Conservation (phyloP, 2,329 filamentous ascomycete species). For the Emergomyces africanus region DNA sequence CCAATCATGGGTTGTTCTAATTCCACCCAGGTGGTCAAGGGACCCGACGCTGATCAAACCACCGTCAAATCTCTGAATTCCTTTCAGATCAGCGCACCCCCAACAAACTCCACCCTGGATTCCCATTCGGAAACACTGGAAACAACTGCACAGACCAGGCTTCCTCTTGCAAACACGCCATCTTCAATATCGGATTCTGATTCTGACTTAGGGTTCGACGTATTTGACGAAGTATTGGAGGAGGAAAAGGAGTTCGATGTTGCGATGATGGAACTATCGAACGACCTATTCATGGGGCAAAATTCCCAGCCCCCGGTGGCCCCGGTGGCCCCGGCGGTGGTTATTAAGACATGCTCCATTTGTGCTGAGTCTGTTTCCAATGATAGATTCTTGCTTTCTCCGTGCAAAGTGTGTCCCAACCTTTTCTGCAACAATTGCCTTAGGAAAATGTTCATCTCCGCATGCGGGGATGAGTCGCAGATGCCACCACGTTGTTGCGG, state of each 20-base stretch:
- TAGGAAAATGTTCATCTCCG: slow-evolving; percentile 27
- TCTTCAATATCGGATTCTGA: neutral
- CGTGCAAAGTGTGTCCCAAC: neutral
- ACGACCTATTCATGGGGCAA: neutral
- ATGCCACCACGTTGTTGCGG: slow-evolving; percentile 38
- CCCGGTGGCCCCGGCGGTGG: neutral
- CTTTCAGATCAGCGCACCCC: neutral
- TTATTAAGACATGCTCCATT: neutral
- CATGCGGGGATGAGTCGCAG: slow-evolving; percentile 24
- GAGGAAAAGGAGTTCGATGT: neutral
- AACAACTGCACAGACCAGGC: neutral
- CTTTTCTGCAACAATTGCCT: slow-evolving; percentile 6
- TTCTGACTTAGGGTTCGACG: neutral
- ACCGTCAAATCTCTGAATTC: neutral
- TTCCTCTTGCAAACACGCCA: neutral
- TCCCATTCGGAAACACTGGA: neutral
- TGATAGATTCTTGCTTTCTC: neutral
- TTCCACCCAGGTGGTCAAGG: neutral
- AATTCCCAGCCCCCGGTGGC: neutral
- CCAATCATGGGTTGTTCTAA: slow-evolving; percentile 2
- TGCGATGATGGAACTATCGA: neutral
- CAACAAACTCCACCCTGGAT: neutral
- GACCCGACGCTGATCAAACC: neutral
- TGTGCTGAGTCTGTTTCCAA: neutral
- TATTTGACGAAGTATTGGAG: neutral